A percentile compares a stretch with the other conserved stretches of the same genome.
These are phyloP conservation scores for Planoprotostelium fungivorum DNA, from an alignment of 78 protist genomes.

Conservation along the genomic window DNA sequence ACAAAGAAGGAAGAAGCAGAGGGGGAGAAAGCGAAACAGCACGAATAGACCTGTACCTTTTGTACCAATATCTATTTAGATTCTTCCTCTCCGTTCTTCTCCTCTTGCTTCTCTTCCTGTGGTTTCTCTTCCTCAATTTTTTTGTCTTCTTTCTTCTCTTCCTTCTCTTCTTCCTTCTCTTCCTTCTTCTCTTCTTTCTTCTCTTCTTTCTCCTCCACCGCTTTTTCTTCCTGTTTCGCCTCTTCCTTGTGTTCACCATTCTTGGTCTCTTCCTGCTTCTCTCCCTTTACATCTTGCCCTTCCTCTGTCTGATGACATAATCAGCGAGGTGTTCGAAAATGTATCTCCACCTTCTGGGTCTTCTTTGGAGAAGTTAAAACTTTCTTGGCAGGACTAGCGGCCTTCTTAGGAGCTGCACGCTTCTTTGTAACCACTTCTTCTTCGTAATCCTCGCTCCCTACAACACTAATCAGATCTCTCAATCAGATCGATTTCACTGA, in stretches of 20 bases:
- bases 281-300: background rate
- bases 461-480: no score
- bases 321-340: background rate
- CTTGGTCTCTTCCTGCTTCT: background rate
- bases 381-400: background rate
- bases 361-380: background rate
- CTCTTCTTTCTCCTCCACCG: background rate
- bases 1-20: background rate
- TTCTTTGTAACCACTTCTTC: background rate
- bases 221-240: background rate
- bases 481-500: no score
- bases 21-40: background rate
- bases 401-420: background rate
- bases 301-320: background rate
- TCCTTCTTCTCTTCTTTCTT: no score
- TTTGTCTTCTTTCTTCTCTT: background rate
- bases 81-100: background rate
- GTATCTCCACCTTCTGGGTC: background rate
- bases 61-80: background rate
- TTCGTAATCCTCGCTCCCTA: background rate
- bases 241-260: background rate
- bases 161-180: background rate
- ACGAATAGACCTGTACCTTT: background rate
- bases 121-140: background rate
- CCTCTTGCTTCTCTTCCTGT: background rate